Evolutionary conservation across 306 rosid genomes (phyloP), one percentile per base, ranked within the genome.

Genomic region (Fragaria vesca): DNA sequence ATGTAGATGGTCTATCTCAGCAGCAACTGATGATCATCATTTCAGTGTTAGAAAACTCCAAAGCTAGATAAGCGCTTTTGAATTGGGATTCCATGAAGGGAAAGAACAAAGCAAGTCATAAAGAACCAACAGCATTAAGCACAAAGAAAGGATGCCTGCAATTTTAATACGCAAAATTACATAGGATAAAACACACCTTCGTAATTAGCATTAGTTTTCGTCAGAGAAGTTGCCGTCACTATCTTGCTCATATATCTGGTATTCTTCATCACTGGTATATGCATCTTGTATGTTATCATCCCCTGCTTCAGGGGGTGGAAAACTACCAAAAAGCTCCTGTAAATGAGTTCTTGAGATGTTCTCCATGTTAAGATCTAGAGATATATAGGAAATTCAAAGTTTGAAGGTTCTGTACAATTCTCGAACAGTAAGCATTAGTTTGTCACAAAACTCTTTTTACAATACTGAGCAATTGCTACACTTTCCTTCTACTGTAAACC

Each of bases 321-420:
- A 94, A 84, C 93, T 90, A 80, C 78, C 97, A 81, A 94, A 92
- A 46, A 94, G 87, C 85, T 92, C 94, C 82, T 90, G 97, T 69
- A 94, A 83, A 82, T 87, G 95, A 73, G 86, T 78, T 84, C 93
- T 87, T 42, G 98, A 92, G 55, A 92, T 77, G 81, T 89, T 85
- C 15, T 80, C 92, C 80, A 78, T 69, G 76, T 84, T 87, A 58
- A 81, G 60, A 88, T 88, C 97, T 92, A 76, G 75, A 67, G 69
- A 36, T 40, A 57, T 84, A 43, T 88, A 76, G 97, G 91, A 89
- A 90, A 45, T 36, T 81, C 79, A 75, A 45, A 61, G 40, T 46
- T 57, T 15, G 42, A 30, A 32, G 20, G 61, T 63, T 77, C 74
- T 57, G 48, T 67, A 72, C 72, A 62, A 10, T n/a, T n/a, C 20